A percentile compares a stretch with the other conserved stretches of the same genome.
These are phyloP conservation scores for Aspergillus candidus DNA, from an alignment of 2,329 filamentous ascomycete genomes.

Conservation along the genomic window DNA sequence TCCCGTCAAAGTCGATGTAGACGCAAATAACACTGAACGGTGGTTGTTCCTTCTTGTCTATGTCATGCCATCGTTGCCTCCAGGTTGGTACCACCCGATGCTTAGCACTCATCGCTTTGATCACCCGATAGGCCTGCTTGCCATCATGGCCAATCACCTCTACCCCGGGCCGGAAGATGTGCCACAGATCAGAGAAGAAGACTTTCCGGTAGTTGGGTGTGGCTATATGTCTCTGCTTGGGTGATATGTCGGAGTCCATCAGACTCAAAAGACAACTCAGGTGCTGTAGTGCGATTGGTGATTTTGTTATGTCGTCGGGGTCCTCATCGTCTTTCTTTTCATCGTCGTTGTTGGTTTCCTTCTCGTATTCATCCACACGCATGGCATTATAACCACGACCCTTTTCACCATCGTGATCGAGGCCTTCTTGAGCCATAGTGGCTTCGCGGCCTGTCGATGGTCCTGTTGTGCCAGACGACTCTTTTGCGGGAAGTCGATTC, in stretches of 20 bases:
- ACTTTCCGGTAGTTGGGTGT: conserved; percentile 1
- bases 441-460: too few relatives aligned
- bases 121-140: conserved; percentile 5
- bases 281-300: conserved; percentile 1
- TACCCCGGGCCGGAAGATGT: conserved; percentile 2
- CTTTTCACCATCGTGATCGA: too few relatives aligned
- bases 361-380: too few relatives aligned
- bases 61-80: not conserved
- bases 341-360: not conserved
- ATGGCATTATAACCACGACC: too few relatives aligned
- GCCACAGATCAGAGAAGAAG: conserved; percentile 3
- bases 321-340: not conserved
- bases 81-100: conserved; percentile 4
- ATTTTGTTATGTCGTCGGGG: not conserved
- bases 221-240: not conserved
- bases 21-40: conserved; percentile 1
- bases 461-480: too few relatives aligned
- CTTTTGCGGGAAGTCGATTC: too few relatives aligned
- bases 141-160: conserved; percentile 4
- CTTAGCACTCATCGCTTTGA: conserved; percentile 2
- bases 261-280: conserved; percentile 2
- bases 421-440: too few relatives aligned
- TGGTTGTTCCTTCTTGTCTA: not conserved
- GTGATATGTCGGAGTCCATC: not conserved
- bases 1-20: conserved; percentile 4